Evolutionary conservation across 1,284 basidiomycete genomes (phyloP).

Genomic region (Ganoderma resinaceum): DNA sequence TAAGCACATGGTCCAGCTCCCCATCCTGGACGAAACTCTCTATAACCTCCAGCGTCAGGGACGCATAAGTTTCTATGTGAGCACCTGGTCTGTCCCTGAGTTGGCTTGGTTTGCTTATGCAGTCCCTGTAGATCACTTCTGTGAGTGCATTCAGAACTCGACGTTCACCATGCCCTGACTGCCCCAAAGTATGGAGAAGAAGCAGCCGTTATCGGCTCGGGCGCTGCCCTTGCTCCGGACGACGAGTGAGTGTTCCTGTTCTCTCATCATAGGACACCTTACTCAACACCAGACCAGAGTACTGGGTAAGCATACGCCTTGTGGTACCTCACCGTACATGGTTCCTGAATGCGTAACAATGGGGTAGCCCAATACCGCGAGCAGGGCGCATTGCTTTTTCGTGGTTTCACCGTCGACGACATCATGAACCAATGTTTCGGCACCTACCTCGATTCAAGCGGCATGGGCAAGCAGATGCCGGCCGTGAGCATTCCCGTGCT

Average conservation of each 20-base stretch:
- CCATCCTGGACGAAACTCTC: conserved; percentile 86
- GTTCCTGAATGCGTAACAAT: neutral
- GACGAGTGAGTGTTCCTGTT: conserved; percentile 76
- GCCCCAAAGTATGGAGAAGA: conserved; percentile 83
- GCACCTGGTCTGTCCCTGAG: conserved; percentile 36
- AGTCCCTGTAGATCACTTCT: conserved; percentile 28
- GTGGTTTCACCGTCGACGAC: conserved; percentile 77
- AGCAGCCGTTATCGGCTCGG: conserved; percentile 90
- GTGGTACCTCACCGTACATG: neutral
- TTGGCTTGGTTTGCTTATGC: neutral
- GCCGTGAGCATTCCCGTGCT: conserved; percentile 55
- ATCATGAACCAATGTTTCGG: conserved; percentile 92
- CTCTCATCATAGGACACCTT: conserved; percentile 9
- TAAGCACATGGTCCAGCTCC: conserved; percentile 85
- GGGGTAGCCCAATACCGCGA: conserved; percentile 84
- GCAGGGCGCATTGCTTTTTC: conserved; percentile 89
- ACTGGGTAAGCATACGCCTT: conserved; percentile 52
- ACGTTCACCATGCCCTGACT: conserved; percentile 8
- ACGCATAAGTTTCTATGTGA: conserved; percentile 92
- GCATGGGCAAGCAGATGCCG: conserved; percentile 92
- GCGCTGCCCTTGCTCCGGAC: conserved; percentile 81
- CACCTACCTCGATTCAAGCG: conserved; percentile 80
- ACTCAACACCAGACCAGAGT: conserved; percentile 50
- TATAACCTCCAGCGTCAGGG: conserved; percentile 95
- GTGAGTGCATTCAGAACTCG: conserved; percentile 23